Conservation (phyloP, 2,329 filamentous ascomycete genomes). For the Pyrenochaeta sp. region DNA sequence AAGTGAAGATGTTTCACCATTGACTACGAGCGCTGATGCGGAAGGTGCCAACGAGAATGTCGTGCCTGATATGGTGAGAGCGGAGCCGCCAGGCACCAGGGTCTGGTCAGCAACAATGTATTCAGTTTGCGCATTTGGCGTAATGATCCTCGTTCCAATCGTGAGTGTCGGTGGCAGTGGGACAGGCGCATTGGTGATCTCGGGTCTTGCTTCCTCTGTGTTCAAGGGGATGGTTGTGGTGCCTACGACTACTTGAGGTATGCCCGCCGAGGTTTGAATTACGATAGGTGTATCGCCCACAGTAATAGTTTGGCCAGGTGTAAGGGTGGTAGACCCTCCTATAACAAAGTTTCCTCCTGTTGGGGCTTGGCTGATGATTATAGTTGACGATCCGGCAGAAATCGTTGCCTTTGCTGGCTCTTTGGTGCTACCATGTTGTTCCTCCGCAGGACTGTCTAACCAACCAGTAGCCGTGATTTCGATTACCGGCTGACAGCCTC, state of each 20-base stretch:
- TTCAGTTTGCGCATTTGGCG: slow-evolving; percentile 30
- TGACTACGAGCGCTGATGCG: slow-evolving; percentile 47
- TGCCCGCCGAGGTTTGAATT: slow-evolving; percentile 30
- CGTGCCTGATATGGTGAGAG: slow-evolving; percentile 47
- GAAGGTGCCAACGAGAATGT: slow-evolving; percentile 43
- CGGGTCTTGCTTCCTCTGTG: slow-evolving; percentile 6
- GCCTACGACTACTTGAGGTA: slow-evolving; percentile 31
- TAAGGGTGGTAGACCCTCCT: slow-evolving; percentile 27
- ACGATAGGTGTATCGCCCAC: slow-evolving; percentile 33
- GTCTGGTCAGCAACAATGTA: slow-evolving; percentile 42
- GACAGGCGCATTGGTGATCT: slow-evolving; percentile 24
- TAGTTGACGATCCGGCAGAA: slow-evolving; percentile 21
- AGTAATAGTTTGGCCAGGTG: slow-evolving; percentile 27
- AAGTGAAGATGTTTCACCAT: slow-evolving; percentile 35
- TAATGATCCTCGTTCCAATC: slow-evolving; percentile 27
- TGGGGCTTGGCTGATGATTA: slow-evolving; percentile 22
- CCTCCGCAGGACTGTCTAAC: slow-evolving; percentile 25
- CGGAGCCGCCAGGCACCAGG: slow-evolving; percentile 42
- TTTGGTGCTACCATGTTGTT: slow-evolving; percentile 23
- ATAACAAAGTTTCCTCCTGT: slow-evolving; percentile 23
- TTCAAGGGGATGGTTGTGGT: slow-evolving; percentile 22
- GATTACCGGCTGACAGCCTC: slow-evolving; percentile 37
- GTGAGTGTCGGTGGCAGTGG: slow-evolving; percentile 25
- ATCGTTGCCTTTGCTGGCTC: slow-evolving; percentile 16
- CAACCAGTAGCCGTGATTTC: slow-evolving; percentile 36